These are phyloP conservation scores for Aotearoamyces nothofagi DNA, from an alignment of 2,329 filamentous ascomycete species.

Conservation along the genomic window DNA sequence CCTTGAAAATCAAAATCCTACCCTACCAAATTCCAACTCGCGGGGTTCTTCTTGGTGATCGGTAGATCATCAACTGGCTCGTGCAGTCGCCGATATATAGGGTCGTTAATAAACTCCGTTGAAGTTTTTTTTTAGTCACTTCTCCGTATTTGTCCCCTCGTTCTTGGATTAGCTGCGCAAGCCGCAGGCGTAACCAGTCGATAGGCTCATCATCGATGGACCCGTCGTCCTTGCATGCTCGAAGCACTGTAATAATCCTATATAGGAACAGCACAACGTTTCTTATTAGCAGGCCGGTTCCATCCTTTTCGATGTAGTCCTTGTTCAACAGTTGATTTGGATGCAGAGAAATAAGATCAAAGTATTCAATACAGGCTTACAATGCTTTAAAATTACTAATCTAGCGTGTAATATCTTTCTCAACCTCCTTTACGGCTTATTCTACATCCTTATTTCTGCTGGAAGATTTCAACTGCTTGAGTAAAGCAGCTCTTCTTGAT, in stretches of 20 bases:
- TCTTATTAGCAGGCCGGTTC: background rate
- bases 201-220: background rate
- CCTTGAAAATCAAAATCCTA: background rate
- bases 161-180: background rate
- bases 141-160: background rate
- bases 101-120: no score
- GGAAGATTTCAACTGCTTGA: no score
- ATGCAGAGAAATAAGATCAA: no score
- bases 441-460: background rate
- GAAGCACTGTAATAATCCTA: no score
- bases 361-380: no score
- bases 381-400: background rate
- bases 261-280: background rate
- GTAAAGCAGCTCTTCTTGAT: no score
- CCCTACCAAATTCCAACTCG: background rate
- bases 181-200: background rate
- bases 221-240: background rate
- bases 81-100: background rate
- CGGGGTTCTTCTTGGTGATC: background rate
- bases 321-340: constrained; percentile 1
- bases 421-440: background rate
- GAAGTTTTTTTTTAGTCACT: no score
- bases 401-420: background rate
- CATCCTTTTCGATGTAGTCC: background rate
- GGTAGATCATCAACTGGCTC: background rate